phyloP scores from a whole-genome alignment of 140 eudicot species.

The Bidens hawaiensis region DNA sequence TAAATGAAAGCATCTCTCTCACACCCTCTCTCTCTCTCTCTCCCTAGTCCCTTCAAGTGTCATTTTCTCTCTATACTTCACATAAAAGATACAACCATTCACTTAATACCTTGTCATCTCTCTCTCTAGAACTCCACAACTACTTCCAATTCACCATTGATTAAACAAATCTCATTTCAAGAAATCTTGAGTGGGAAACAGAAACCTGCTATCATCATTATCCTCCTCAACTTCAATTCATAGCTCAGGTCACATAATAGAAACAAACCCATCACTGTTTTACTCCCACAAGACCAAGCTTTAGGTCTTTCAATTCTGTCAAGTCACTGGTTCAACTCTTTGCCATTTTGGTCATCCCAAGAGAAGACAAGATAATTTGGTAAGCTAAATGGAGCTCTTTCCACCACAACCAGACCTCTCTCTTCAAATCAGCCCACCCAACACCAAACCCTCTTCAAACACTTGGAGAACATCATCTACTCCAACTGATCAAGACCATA shows the following conservation, averaged over 20 bases:
- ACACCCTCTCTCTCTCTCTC: constrained; percentile 12
- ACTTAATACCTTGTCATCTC: constrained; percentile 78
- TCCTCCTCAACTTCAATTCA: neutral
- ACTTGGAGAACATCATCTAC: constrained; percentile 47
- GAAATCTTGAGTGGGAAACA: constrained; percentile 20
- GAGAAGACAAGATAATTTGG: constrained; percentile 11
- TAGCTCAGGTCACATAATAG: constrained; percentile 14
- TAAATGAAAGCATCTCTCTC: constrained; percentile 39
- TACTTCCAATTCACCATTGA: constrained; percentile 51
- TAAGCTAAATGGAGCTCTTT: constrained; percentile 71
- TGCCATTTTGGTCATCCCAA: constrained; percentile 8
- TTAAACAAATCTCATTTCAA: constrained; percentile 38
- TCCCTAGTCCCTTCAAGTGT: constrained; percentile 50
- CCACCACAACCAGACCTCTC: constrained; percentile 98
- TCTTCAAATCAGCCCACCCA: constrained; percentile 91
- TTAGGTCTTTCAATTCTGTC: neutral
- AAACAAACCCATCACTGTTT: constrained; percentile 15
- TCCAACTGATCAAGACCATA: constrained; percentile 25
- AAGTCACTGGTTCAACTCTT: constrained; percentile 1
- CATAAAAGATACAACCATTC: constrained; percentile 85
- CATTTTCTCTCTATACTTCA: constrained; percentile 99
- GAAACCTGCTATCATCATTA: constrained; percentile 3
- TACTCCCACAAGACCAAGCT: constrained; percentile 18
- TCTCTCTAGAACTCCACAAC: constrained; percentile 56
- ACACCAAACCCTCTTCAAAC: constrained; percentile 56